phyloP scores from a whole-genome alignment of 208 protist species.

The Wallacemonas sp. region DNA sequence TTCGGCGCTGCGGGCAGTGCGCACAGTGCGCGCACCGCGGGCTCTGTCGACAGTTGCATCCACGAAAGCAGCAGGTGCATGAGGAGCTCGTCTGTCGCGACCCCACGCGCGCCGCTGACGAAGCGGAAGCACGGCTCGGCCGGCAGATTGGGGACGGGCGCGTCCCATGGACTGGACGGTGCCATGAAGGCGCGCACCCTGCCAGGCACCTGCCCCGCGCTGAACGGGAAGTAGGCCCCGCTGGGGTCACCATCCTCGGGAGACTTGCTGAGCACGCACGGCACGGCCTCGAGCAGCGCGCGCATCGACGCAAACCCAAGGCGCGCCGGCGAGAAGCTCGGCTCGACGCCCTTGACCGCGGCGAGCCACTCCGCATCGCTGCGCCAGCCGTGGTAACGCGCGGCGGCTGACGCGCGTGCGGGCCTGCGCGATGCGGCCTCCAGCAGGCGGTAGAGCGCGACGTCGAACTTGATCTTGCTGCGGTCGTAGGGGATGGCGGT shows the following conservation, averaged over 20 bases:
- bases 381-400: background rate
- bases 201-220: background rate
- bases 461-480: constrained; percentile 2
- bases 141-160: background rate
- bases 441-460: background rate
- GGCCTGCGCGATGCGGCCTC: background rate
- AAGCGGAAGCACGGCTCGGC: background rate
- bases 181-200: background rate
- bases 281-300: background rate
- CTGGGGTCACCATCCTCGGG: background rate
- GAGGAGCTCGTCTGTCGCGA: background rate
- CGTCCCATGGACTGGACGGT: no score
- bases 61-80: background rate
- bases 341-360: background rate
- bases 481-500: background rate
- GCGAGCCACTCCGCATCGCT: background rate
- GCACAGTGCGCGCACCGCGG: background rate
- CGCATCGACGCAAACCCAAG: background rate
- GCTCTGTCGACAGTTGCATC: background rate
- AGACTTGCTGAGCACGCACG: background rate
- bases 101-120: background rate
- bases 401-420: no score
- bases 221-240: background rate
- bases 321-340: background rate
- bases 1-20: no score